Evolutionary conservation across 176 grass and related monocot genomes (phyloP).

Genomic region (Eremochloa ophiuroides): DNA sequence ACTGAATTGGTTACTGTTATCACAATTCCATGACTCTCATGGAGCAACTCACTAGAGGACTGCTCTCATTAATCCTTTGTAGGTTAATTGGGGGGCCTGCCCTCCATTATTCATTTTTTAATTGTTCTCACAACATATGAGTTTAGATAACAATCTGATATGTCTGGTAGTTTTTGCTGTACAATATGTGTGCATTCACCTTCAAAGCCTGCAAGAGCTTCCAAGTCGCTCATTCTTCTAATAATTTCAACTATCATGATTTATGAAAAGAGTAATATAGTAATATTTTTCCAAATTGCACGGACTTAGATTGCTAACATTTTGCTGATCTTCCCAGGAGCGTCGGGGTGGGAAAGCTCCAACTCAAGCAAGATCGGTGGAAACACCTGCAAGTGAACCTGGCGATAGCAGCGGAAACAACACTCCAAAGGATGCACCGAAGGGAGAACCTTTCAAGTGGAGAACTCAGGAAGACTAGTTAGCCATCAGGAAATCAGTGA

Average conservation of each 20-base stretch:
- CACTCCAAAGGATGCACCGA: constrained; percentile 36
- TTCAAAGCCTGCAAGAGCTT: neutral
- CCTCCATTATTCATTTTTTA: neutral
- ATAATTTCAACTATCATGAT: neutral
- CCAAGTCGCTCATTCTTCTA: neutral
- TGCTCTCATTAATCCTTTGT: neutral
- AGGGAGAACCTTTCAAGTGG: constrained; percentile 50
- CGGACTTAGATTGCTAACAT: neutral
- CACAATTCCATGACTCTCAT: neutral
- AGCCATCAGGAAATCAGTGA: constrained; percentile 15
- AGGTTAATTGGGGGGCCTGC: neutral
- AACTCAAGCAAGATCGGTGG: constrained; percentile 39
- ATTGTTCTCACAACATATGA: neutral
- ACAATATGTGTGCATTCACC: neutral
- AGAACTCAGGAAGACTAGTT: constrained; percentile 46
- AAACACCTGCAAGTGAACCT: constrained; percentile 38
- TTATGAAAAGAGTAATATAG: neutral
- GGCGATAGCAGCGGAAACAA: constrained; percentile 56
- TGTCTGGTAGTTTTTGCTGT: neutral
- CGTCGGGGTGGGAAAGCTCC: constrained; percentile 58
- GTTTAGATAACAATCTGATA: neutral
- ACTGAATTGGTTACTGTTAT: neutral
- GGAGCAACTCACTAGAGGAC: neutral
- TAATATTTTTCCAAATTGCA: neutral
- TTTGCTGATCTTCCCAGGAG: constrained; percentile 35